Evolutionary conservation across 1,284 basidiomycete genomes (phyloP).

Genomic region (Leccinum pachyderme): DNA sequence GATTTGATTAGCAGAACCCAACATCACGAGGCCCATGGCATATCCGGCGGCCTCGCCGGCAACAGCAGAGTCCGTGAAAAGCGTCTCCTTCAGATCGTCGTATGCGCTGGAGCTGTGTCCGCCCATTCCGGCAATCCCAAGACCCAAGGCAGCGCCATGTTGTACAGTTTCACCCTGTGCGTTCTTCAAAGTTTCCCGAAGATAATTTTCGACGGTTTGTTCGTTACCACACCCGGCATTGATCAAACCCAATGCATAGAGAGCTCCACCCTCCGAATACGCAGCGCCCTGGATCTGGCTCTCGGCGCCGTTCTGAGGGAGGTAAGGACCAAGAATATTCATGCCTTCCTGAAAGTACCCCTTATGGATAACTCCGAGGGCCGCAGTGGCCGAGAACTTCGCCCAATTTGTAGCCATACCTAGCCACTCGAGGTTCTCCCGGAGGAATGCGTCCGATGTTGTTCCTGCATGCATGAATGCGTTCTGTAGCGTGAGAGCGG

Average conservation of each 20-base stretch:
- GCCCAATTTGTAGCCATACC: conserved; percentile 94
- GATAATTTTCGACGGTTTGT: conserved; percentile 66
- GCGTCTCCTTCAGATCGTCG: conserved; percentile 82
- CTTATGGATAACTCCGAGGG: conserved; percentile 94
- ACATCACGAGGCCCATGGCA: conserved; percentile 95
- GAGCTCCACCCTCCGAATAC: conserved; percentile 90
- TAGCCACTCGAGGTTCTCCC: conserved; percentile 95
- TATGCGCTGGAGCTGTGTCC: conserved; percentile 87
- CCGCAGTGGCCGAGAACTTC: conserved; percentile 94
- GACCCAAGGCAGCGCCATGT: conserved; percentile 91
- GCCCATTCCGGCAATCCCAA: conserved; percentile 92
- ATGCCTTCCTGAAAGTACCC: conserved; percentile 92
- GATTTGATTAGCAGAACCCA: conserved; percentile 79
- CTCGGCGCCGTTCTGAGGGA: conserved; percentile 74
- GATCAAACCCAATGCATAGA: conserved; percentile 93
- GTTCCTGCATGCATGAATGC: conserved; percentile 96
- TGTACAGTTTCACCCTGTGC: conserved; percentile 84
- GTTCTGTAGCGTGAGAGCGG: conserved; percentile 91
- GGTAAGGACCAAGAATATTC: conserved; percentile 90
- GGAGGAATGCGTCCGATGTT: conserved; percentile 87
- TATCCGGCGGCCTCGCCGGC: conserved; percentile 94
- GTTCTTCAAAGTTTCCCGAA: conserved; percentile 74
- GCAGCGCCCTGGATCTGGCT: conserved; percentile 71
- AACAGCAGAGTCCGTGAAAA: conserved; percentile 92
- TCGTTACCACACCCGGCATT: conserved; percentile 84